These are phyloP conservation scores for Panicum virgatum DNA, from an alignment of 202 grass and related monocot genomes.

Conservation along the genomic window DNA sequence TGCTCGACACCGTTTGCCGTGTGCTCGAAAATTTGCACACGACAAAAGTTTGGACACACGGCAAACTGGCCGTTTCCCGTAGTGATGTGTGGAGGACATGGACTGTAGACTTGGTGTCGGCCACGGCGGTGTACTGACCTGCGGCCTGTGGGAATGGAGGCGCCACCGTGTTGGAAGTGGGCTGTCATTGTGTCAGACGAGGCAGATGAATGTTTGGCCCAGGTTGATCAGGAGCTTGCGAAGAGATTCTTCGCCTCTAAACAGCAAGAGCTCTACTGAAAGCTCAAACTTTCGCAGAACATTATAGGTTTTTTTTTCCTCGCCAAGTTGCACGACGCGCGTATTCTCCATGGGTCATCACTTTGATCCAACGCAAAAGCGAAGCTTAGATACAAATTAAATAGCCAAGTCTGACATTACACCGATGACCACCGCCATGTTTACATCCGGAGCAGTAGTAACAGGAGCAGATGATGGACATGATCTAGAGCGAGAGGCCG, in stretches of 20 bases:
- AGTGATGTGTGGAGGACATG: too few relatives aligned
- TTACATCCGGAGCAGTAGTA: slow-evolving; percentile 1
- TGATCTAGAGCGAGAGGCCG: slow-evolving; percentile 66
- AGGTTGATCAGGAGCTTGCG: neutral
- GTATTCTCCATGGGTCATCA: neutral
- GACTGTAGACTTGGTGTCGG: neutral
- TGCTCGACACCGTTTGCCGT: too few relatives aligned
- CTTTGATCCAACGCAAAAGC: slow-evolving; percentile 7
- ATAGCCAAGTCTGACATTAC: slow-evolving; percentile 40
- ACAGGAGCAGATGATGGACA: neutral
- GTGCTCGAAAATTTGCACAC: too few relatives aligned
- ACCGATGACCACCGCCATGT: slow-evolving; percentile 2
- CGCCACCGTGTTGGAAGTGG: neutral
- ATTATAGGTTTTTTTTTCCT: neutral
- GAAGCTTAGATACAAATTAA: slow-evolving; percentile 44
- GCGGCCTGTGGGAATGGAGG: neutral
- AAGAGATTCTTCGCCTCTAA: neutral
- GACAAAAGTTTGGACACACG: too few relatives aligned
- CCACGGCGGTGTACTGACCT: neutral
- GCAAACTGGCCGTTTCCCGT: too few relatives aligned
- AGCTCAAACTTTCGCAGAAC: neutral
- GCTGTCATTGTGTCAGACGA: too few relatives aligned
- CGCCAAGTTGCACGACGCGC: neutral
- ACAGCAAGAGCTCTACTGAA: neutral
- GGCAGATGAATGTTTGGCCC: neutral